Evolutionary conservation across 257 asterid species (phyloP), one percentile per base, ranked within the genome.

Genomic region (Przewalskia tangutica): DNA sequence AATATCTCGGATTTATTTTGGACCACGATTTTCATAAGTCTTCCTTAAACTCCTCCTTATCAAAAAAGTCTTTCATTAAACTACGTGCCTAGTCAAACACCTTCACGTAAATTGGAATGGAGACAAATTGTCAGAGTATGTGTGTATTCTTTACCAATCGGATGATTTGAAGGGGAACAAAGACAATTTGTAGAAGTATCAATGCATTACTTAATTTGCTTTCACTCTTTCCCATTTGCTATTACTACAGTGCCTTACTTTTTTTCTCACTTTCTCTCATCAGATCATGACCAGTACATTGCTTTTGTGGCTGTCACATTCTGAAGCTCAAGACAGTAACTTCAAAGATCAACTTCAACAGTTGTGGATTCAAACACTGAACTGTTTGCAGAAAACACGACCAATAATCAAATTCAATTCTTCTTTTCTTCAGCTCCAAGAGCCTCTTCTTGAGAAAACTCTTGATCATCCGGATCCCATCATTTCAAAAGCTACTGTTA

Each of bases 271-370:
- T 62, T 82, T 53, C 80, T 84, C 81, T 65, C 66, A 82, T 55
- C 93, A 93, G 97, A 67, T 73, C 20, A 81, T 85, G 82, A 85
- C 89, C 77, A 83, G 81, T 62, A 86, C 97, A 34, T 81, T 94
- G 84, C 93, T 92, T 62, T 86, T 85, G 83, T 94, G 97, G 97
- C 84, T 92, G 50, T 87, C 93, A 54, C 86, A 84, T 81, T 84
- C 63, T 84, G 90, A 89, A 67, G 88, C 89, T 66, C 88, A 89
- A 36, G 89, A 89, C 9, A 81, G 81, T 44, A 76, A 82, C 63
- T 77, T 84, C 59, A 84, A 70, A 34, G 16, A 83, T 85, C 91
- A 91, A 51, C 88, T 91, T 51, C 95, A 85, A 56, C 71, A 68
- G 51, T 66, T 94, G 76, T 94, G 97, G 97, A 60, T 82, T 27